Percentiles rank a stretch among this genome's conserved stretches.
phyloP scores from a whole-genome alignment of 805 yeast species.

The Yamadazyma kitorensis region DNA sequence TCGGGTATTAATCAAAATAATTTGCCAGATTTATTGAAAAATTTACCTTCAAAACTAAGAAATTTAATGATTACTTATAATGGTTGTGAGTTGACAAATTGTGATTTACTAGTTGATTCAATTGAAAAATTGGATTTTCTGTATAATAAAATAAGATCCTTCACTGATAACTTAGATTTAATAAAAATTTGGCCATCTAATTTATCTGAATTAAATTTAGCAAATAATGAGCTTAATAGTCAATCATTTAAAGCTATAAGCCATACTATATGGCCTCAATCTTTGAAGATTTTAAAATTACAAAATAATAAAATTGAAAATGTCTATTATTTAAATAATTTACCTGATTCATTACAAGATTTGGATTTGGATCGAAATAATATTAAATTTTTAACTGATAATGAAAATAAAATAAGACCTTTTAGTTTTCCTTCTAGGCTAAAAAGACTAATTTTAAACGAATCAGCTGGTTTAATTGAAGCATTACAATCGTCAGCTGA shows the following conservation, averaged over 20 bases:
- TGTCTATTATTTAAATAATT: constrained; percentile 3
- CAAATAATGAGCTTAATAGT: constrained; percentile 1
- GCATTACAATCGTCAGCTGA: background rate
- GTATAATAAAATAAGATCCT: constrained; percentile 16
- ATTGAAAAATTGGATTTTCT: constrained; percentile 30
- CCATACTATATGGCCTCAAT: constrained; percentile 10
- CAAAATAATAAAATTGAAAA: constrained; percentile 7
- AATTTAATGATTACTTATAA: constrained; percentile 35
- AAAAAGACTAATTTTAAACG: background rate
- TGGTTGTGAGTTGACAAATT: constrained; percentile 15
- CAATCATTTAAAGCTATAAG: background rate
- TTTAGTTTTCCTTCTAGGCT: constrained; percentile 3
- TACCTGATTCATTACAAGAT: constrained; percentile 7
- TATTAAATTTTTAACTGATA: background rate
- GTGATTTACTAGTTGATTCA: constrained; percentile 23
- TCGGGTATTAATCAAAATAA: constrained; percentile 10
- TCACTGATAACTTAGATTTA: too few species aligned
- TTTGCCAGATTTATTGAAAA: constrained; percentile 8
- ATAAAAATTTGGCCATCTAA: constrained; percentile 2
- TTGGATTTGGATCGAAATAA: background rate
- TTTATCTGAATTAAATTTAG: constrained; percentile 4
- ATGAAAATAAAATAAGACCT: background rate
- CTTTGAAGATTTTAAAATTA: constrained; percentile 10
- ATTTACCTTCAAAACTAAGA: constrained; percentile 21
- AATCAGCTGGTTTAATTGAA: background rate